These are phyloP conservation scores for Cordyceps fumosorosea DNA, from an alignment of 2,329 filamentous ascomycete genomes.

Conservation along the genomic window DNA sequence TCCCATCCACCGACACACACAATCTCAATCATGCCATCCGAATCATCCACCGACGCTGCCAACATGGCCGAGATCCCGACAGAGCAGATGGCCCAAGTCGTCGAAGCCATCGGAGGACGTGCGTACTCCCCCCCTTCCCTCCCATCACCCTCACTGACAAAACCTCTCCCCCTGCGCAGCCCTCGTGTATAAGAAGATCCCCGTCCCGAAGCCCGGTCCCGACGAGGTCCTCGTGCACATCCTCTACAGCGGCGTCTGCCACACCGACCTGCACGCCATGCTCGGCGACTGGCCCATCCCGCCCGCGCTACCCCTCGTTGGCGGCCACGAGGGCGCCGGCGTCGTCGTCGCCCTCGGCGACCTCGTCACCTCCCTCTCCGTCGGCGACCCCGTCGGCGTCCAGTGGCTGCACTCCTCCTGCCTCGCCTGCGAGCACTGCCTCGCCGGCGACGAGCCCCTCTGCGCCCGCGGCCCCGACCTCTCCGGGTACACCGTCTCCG, in stretches of 20 bases:
- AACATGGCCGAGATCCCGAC: constrained; percentile 55
- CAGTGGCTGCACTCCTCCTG: constrained; percentile 93
- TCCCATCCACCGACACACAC: too few species aligned
- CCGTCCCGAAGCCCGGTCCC: constrained; percentile 71
- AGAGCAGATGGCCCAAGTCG: constrained; percentile 86
- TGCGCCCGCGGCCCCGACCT: constrained; percentile 63
- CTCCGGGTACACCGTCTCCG: constrained; percentile 89
- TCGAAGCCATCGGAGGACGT: constrained; percentile 73
- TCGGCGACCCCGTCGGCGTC: constrained; percentile 82
- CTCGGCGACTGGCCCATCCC: constrained; percentile 83
- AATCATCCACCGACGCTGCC: background rate
- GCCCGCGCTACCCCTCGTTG: constrained; percentile 78
- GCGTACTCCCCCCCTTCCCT: constrained; percentile 22
- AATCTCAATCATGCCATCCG: background rate
- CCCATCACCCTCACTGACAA: constrained; percentile 15
- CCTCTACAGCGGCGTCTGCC: constrained; percentile 86
- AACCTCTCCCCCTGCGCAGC: constrained; percentile 31
- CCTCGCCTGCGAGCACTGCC: constrained; percentile 77
- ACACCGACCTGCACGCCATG: constrained; percentile 75
- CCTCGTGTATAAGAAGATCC: constrained; percentile 71
- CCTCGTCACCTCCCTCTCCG: constrained; percentile 65
- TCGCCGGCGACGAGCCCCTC: constrained; percentile 72
- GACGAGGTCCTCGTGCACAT: constrained; percentile 91
- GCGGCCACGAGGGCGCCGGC: constrained; percentile 75
- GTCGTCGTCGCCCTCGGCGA: constrained; percentile 74